Percentiles rank a stretch among this genome's conserved stretches.
phyloP scores from a whole-genome alignment of 257 asterid genomes.

The Eucommia ulmoides region DNA sequence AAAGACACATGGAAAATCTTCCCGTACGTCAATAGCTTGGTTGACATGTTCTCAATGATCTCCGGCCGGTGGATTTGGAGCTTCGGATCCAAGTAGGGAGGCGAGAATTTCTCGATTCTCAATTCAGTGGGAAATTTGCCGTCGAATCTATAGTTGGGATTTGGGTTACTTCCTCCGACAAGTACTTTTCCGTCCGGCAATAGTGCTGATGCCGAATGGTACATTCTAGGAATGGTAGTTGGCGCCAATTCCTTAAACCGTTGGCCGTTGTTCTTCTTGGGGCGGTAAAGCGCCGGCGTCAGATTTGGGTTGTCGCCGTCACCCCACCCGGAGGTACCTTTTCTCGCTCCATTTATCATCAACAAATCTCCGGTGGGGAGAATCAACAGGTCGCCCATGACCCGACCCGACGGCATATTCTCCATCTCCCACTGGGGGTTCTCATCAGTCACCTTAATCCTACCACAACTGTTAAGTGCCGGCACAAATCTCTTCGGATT shows the following conservation, averaged over 20 bases:
- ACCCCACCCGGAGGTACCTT: conserved; percentile 75
- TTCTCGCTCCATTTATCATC: conserved; percentile 50
- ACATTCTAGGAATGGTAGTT: conserved; percentile 59
- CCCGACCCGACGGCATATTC: conserved; percentile 61
- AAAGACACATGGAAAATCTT: conserved; percentile 18
- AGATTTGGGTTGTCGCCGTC: conserved; percentile 51
- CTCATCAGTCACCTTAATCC: conserved; percentile 19
- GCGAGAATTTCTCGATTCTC: conserved; percentile 69
- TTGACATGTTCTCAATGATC: conserved; percentile 16
- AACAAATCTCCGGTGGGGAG: conserved; percentile 71
- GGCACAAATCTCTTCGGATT: conserved; percentile 34
- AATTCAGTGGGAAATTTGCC: conserved; percentile 50
- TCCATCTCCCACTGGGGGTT: conserved; percentile 54
- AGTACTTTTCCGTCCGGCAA: conserved; percentile 55
- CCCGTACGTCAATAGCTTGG: conserved; percentile 33
- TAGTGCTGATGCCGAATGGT: conserved; percentile 57
- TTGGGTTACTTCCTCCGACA: conserved; percentile 76
- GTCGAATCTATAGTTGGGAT: conserved; percentile 31
- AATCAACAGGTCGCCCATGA: conserved; percentile 66
- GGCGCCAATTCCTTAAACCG: conserved; percentile 39
- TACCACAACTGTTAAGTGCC: conserved; percentile 58
- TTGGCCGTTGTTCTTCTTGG: conserved; percentile 22
- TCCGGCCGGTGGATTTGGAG: conserved; percentile 23
- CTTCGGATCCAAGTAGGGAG: conserved; percentile 57
- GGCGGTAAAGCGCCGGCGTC: conserved; percentile 51